Evolutionary conservation across 257 asterid genomes (phyloP), one percentile per base, ranked within the genome.

Genomic region (Dorcoceras hygrometricum): DNA sequence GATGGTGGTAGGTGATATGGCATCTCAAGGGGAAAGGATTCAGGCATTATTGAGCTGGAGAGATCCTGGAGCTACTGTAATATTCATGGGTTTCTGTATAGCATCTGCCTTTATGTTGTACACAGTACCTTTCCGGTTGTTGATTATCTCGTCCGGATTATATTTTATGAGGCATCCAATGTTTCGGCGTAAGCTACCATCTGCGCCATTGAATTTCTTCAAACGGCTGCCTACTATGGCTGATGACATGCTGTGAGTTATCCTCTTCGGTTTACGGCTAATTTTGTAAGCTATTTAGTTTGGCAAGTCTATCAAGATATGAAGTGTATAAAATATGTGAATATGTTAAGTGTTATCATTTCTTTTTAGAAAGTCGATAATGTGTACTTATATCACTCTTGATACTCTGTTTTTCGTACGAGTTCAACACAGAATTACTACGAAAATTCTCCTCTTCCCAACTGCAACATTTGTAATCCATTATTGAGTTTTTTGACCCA

Each of bases 31-130:
- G 61, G 98, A 92, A 81, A 81, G 97, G 75, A 56, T 89, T 28
- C 98, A 84, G 73, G 98, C 93, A 0, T 65, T 92, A 71, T 85
- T 83, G 67, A 89, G 97, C 54, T 92, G 98, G 98, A 82, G 98
- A 5, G 98, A 89, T 34, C 91, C 98, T 0, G 89, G 96, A 2
- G 97, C 98, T 22, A 92, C 97, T 4, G 77, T 76, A 27, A 74
- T 92, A 65, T 92, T 73, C 68, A 77, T 89, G 87, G 76, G 31
- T 16, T 83, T 80, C 66, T 89, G 98, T 69, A 63, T 87, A 0
- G 67, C 79, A 57, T 87, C 91, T 62, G 83, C 98, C 23, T 20
- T 80, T 3, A 81, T 86, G 11, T 28, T 87, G 51, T 92, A 92
- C 54, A 60, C 72, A 5, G 79, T 84, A 18, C 95, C 94, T 32